Evolutionary conservation across 768 basidiomycete species (phyloP).

Genomic region (Termitomyces sp.): DNA sequence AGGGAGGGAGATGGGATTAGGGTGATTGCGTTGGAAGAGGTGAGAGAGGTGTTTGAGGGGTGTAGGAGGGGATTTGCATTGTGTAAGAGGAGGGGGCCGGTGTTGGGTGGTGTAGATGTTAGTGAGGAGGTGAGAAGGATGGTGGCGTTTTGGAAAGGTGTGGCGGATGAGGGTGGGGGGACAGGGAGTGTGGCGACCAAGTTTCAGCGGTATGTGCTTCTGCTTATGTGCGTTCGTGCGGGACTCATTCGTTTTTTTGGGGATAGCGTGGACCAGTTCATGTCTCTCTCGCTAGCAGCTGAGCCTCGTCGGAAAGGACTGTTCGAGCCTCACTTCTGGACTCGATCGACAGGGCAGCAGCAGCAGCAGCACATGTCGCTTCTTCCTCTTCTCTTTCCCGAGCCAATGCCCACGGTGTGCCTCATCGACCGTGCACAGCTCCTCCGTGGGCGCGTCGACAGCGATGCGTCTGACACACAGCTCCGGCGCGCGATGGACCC

Average conservation of each 20-base stretch:
- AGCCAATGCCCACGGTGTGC: constrained; percentile 62
- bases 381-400: constrained; percentile 71
- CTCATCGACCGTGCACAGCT: constrained; percentile 67
- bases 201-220: constrained; percentile 61
- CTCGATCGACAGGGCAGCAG: constrained; percentile 23
- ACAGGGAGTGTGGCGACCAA: constrained; percentile 44
- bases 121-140: constrained; percentile 46
- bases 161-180: constrained; percentile 36
- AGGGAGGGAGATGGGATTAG: constrained; percentile 38
- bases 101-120: constrained; percentile 37
- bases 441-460: constrained; percentile 66
- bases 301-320: constrained; percentile 72
- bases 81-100: constrained; percentile 35
- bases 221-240: constrained; percentile 2
- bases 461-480: constrained; percentile 60
- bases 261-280: constrained; percentile 73
- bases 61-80: constrained; percentile 47
- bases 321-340: constrained; percentile 79
- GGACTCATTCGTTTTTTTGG: neutral
- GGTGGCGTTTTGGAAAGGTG: constrained; percentile 54
- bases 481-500: constrained; percentile 50
- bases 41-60: constrained; percentile 46
- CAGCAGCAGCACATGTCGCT: constrained; percentile 43
- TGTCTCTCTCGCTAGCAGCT: constrained; percentile 70
- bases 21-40: constrained; percentile 35